These are phyloP conservation scores for Colletotrichum zoysiae DNA, from an alignment of 2,329 filamentous ascomycete species.

Conservation along the genomic window DNA sequence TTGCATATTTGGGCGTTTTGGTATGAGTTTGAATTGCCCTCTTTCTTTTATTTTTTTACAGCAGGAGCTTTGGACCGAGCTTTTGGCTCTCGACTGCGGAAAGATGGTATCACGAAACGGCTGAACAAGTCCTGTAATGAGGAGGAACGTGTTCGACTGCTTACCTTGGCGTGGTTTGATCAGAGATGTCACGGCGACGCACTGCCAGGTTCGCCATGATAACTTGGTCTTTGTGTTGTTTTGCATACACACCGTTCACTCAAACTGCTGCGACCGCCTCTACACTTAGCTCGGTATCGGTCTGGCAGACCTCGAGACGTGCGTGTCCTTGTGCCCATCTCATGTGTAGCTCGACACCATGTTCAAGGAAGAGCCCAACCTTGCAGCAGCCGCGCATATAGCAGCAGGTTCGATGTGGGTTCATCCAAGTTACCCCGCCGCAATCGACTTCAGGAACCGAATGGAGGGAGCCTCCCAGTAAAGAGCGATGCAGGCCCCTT, in stretches of 20 bases:
- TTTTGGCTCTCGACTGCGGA: neutral
- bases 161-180: slow-evolving; percentile 19
- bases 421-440: neutral
- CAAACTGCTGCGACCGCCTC: neutral
- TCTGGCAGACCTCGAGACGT: neutral
- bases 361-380: neutral
- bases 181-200: slow-evolving; percentile 9
- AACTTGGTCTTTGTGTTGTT: neutral
- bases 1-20: slow-evolving; percentile 41
- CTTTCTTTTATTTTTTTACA: neutral
- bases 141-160: slow-evolving; percentile 30
- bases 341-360: neutral
- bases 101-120: neutral
- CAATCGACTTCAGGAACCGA: neutral
- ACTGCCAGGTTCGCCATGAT: neutral
- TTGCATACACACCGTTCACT: neutral
- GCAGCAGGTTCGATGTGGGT: neutral
- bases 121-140: slow-evolving; percentile 20
- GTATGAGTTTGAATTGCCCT: slow-evolving; percentile 21
- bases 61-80: slow-evolving; percentile 2
- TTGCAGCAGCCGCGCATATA: neutral
- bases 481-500: neutral
- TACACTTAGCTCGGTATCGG: neutral
- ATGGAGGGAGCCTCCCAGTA: neutral
- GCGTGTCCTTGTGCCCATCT: neutral